phyloP scores from a whole-genome alignment of 306 rosid genomes.

The Astragalus membranaceus region DNA sequence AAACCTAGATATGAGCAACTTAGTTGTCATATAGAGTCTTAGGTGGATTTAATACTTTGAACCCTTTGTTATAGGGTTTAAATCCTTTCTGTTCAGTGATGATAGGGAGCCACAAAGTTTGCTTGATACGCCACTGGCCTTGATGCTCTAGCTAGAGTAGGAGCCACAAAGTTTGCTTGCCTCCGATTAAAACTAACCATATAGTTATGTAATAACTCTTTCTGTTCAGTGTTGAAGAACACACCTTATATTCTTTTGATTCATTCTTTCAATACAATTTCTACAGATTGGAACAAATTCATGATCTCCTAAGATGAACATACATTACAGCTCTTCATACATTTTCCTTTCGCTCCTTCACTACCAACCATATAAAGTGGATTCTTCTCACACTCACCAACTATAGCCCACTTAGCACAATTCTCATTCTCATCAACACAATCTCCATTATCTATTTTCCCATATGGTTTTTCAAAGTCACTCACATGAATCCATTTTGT shows the following conservation, averaged over 20 bases:
- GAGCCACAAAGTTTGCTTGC: too few relatives aligned
- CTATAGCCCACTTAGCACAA: slow-evolving; percentile 68
- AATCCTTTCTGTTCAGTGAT: too few relatives aligned
- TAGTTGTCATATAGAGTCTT: too few relatives aligned
- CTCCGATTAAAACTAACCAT: too few relatives aligned
- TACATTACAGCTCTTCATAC: slow-evolving; percentile 85
- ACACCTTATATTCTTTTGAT: not conserved
- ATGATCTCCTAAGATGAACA: slow-evolving; percentile 44
- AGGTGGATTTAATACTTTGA: too few relatives aligned
- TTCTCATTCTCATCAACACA: slow-evolving; percentile 58
- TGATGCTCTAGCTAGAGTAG: too few relatives aligned
- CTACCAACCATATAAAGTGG: slow-evolving; percentile 77
- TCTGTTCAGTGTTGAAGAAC: not conserved
- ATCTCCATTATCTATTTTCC: not conserved
- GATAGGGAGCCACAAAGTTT: too few relatives aligned
- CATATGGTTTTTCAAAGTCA: slow-evolving; percentile 39
- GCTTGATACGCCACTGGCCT: too few relatives aligned
- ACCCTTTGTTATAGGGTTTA: too few relatives aligned
- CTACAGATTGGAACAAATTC: not conserved
- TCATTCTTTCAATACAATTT: not conserved
- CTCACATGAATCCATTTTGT: slow-evolving; percentile 97
- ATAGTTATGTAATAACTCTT: too few relatives aligned
- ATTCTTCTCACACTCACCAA: slow-evolving; percentile 82
- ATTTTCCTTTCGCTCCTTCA: slow-evolving; percentile 39
- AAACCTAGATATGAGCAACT: too few relatives aligned